Evolutionary conservation across 805 yeast species (phyloP).

Genomic region (Metschnikowia cubensis): DNA sequence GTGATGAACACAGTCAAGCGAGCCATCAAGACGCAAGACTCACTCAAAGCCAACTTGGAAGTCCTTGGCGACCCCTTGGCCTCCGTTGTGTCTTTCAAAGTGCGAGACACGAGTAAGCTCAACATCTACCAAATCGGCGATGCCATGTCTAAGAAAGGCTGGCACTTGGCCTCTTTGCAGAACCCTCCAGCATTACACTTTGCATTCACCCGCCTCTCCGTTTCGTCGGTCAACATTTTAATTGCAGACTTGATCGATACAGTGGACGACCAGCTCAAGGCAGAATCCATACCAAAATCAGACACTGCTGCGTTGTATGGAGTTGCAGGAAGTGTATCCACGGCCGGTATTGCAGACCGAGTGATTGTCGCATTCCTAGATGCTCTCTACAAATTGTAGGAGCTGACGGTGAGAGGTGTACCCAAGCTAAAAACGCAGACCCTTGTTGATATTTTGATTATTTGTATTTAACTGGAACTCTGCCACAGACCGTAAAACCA

Average conservation of each 20-base stretch:
- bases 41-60: slow-evolving; percentile 49
- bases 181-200: slow-evolving; percentile 88
- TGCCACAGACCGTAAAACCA: no score
- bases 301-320: slow-evolving; percentile 92
- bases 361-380: slow-evolving; percentile 80
- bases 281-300: slow-evolving; percentile 27
- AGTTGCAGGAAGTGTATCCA: slow-evolving; percentile 86
- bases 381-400: slow-evolving; percentile 57
- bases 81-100: slow-evolving; percentile 78
- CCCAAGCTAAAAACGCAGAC: neutral
- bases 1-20: slow-evolving; percentile 58
- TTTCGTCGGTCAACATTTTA: slow-evolving; percentile 57
- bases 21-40: slow-evolving; percentile 41
- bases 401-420: neutral
- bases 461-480: no score
- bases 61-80: slow-evolving; percentile 82
- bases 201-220: slow-evolving; percentile 76
- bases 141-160: slow-evolving; percentile 58
- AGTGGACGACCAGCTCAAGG: slow-evolving; percentile 36
- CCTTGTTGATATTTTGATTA: no score
- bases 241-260: slow-evolving; percentile 45
- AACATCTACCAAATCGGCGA: slow-evolving; percentile 82
- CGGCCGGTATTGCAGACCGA: slow-evolving; percentile 78
- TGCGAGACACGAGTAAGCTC: slow-evolving; percentile 33
- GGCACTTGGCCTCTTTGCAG: slow-evolving; percentile 89